Base-by-base conservation (phyloP, 306 rosid species). In the Pterocarpus santalinus region DNA sequence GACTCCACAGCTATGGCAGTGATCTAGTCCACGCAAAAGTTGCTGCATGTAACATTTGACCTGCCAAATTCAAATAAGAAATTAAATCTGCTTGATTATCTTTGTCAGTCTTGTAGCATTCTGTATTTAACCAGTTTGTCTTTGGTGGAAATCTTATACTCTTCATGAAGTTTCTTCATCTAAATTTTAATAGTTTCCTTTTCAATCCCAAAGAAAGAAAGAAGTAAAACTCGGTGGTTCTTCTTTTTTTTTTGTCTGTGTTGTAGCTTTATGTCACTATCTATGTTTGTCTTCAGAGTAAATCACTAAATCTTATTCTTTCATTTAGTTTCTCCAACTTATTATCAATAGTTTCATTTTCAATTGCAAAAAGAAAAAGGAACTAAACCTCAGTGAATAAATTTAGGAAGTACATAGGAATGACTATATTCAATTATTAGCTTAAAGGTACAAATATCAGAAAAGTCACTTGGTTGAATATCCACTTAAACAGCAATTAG, bases 21-120 rank as follows among this genome's bases (percentile, higher is more conserved):
- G 98, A 85, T 94, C 94, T 75, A 94, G 95, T 66, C 98, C 98
- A 22, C 78, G 53, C 60, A 94, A 81, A 84, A 94, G 97, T 89
- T 94, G 98, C 72, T 91, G 94, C 95, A 94, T 92, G 87, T 94
- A 94, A 89, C 98, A 94, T 85, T 94, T 94, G 77, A 92, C 98
- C 98, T 94, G 89, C 77, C 83, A 85, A 81, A 52, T 70, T 76
- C 77, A 86, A 72, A 90, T 17, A 76, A 65, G 78, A 49, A 84
- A 75, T 74, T 66, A 61, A 35, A 83, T 73, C 58, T 7, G 7
- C 44, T 7, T 8, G 55, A 5, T 35, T 32, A 13, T 38, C 22
- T 72, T 65, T 41, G 30, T 36, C 32, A 64, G 58, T 52, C 52
- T 32, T 57, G 39, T 60, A 34, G 69, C 53, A 58, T 69, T 79